A percentile compares a stretch with the other conserved stretches of the same genome.
These are phyloP conservation scores for Arthroderma sp. DNA, from an alignment of 2,329 filamentous ascomycete genomes.

Conservation along the genomic window DNA sequence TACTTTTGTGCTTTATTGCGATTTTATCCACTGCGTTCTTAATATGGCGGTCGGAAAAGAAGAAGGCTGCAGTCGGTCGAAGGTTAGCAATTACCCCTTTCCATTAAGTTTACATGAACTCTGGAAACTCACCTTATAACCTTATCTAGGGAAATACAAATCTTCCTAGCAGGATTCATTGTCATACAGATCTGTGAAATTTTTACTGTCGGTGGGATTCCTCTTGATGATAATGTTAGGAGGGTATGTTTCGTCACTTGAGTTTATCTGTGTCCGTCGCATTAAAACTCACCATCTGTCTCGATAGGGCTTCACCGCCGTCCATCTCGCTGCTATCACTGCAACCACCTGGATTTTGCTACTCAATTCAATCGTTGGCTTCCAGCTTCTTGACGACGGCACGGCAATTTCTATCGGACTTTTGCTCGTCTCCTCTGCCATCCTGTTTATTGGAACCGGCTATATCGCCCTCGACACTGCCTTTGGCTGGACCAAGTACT, in stretches of 20 bases:
- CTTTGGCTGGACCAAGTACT: constrained; percentile 70
- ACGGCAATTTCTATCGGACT: constrained; percentile 71
- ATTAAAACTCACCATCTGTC: neutral
- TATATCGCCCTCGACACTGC: constrained; percentile 94
- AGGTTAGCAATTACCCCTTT: constrained; percentile 43
- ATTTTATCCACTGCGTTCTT: constrained; percentile 56
- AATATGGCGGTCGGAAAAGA: constrained; percentile 68
- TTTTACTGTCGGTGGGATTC: constrained; percentile 85
- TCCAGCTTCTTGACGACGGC: constrained; percentile 85
- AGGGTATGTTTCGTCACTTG: constrained; percentile 41
- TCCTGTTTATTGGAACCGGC: constrained; percentile 76
- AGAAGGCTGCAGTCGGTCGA: constrained; percentile 85
- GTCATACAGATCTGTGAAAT: constrained; percentile 90
- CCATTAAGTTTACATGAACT: neutral
- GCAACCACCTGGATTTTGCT: constrained; percentile 84
- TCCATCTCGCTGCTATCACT: constrained; percentile 79
- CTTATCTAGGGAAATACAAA: constrained; percentile 71
- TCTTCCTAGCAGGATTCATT: constrained; percentile 78
- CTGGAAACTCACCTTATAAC: constrained; percentile 1
- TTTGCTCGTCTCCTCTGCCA: constrained; percentile 54
- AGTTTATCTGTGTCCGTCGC: neutral
- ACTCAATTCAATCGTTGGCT: constrained; percentile 84
- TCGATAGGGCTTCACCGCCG: constrained; percentile 65
- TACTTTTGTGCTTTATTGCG: constrained; percentile 65
- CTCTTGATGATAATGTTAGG: constrained; percentile 55